Percentiles rank a stretch among this genome's conserved stretches.
These are phyloP conservation scores for Butyriboletus loyo DNA, from an alignment of 768 basidiomycete species.

Conservation along the genomic window DNA sequence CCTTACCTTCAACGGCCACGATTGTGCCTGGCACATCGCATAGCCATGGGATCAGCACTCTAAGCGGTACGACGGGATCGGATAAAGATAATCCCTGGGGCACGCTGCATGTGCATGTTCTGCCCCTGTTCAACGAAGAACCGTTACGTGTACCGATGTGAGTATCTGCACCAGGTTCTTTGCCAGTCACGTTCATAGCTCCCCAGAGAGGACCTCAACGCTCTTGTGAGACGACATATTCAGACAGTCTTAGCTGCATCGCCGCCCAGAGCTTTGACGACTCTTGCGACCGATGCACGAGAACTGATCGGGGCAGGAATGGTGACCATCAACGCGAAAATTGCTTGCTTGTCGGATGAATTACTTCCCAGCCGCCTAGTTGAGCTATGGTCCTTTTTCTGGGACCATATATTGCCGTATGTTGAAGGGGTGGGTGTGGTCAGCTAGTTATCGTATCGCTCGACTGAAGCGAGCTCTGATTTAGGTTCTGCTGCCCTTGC, in stretches of 20 bases:
- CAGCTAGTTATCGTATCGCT: not conserved
- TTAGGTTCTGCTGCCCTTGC: conserved; percentile 58
- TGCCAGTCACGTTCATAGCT: conserved; percentile 7
- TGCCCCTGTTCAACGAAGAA: conserved; percentile 91
- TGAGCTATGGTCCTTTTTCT: conserved; percentile 92
- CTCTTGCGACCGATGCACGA: conserved; percentile 73
- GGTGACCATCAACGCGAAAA: conserved; percentile 87
- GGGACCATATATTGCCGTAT: conserved; percentile 84
- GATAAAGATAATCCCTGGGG: conserved; percentile 75
- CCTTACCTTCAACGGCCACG: conserved; percentile 35
- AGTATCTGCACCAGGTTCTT: conserved; percentile 23
- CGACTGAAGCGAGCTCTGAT: conserved; percentile 27
- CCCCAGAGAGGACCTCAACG: conserved; percentile 81
- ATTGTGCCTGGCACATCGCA: conserved; percentile 36
- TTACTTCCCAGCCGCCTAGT: conserved; percentile 74
- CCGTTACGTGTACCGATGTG: conserved; percentile 82
- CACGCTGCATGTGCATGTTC: conserved; percentile 77
- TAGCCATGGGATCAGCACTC: conserved; percentile 19
- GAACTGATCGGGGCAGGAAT: conserved; percentile 87
- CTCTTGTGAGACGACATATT: conserved; percentile 77
- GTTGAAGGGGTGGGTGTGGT: conserved; percentile 69
- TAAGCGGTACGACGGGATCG: conserved; percentile 29
- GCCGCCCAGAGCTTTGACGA: conserved; percentile 69
- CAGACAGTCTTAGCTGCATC: conserved; percentile 66
- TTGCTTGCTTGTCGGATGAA: conserved; percentile 73